phyloP scores from a whole-genome alignment of 768 basidiomycete species.

The Trametes coccinea region DNA sequence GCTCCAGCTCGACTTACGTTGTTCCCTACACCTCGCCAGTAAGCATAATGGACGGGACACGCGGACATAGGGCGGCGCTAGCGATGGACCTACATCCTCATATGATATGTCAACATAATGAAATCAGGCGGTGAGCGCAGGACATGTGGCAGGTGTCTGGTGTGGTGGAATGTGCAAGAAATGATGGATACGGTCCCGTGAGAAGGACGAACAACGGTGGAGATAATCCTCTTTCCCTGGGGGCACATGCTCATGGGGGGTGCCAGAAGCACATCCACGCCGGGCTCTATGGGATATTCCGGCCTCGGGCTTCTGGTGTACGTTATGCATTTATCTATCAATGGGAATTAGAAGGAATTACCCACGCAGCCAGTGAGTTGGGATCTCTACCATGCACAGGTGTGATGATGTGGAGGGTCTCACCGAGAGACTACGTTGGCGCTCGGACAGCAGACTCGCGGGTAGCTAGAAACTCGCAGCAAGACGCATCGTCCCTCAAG shows the following conservation, averaged over 20 bases:
- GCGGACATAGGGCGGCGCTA: slow-evolving; percentile 9
- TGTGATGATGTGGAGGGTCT: slow-evolving; percentile 13
- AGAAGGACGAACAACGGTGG: slow-evolving; percentile 18
- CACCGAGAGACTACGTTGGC: not conserved
- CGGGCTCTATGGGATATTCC: slow-evolving; percentile 16
- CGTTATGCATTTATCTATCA: slow-evolving; percentile 26
- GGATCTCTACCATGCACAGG: slow-evolving; percentile 13
- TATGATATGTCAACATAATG: slow-evolving; percentile 23
- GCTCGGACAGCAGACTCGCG: slow-evolving; percentile 9
- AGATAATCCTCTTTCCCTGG: slow-evolving; percentile 23
- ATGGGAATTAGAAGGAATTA: slow-evolving; percentile 23
- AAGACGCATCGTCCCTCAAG: not conserved
- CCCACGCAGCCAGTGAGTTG: slow-evolving; percentile 1
- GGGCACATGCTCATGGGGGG: slow-evolving; percentile 6
- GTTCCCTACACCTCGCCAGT: not conserved
- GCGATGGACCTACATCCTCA: slow-evolving; percentile 21
- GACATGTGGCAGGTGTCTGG: slow-evolving; percentile 17
- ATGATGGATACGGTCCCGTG: slow-evolving; percentile 19
- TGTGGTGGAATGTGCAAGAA: slow-evolving; percentile 9
- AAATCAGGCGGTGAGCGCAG: slow-evolving; percentile 23
- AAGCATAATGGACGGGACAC: slow-evolving; percentile 12
- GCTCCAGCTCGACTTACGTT: slow-evolving; percentile 3
- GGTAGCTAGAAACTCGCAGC: not conserved
- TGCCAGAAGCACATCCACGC: slow-evolving; percentile 11
- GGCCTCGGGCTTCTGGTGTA: slow-evolving; percentile 14